Percentiles rank a stretch among this genome's conserved stretches.
These are phyloP conservation scores for Pisolithus orientalis DNA, from an alignment of 768 basidiomycete genomes.

Conservation along the genomic window DNA sequence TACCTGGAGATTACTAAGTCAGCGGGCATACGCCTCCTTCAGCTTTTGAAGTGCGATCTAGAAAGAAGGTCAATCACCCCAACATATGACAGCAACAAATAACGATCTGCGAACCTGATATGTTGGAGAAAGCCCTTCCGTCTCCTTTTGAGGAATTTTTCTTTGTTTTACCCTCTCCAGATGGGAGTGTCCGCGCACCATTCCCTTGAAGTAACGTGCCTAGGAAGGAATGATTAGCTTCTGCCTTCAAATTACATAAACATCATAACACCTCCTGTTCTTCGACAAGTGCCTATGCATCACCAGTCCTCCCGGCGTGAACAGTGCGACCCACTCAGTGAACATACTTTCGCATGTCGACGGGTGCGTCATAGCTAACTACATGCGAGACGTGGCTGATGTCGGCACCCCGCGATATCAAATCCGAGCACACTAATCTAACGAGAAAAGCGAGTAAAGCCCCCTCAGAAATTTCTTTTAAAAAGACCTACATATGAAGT, in stretches of 20 bases:
- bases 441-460: conserved; percentile 4
- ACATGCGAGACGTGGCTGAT: conserved; percentile 90
- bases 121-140: conserved; percentile 44
- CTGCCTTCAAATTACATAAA: neutral
- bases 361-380: conserved; percentile 89
- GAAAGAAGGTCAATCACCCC: neutral
- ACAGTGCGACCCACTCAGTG: conserved; percentile 97
- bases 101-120: conserved; percentile 57
- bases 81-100: neutral
- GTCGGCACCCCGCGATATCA: conserved; percentile 94
- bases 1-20: neutral
- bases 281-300: conserved; percentile 79
- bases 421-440: conserved; percentile 93
- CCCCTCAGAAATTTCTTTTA: neutral
- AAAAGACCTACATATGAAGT: conserved; percentile 66
- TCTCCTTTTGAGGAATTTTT: conserved; percentile 55
- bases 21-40: conserved; percentile 22
- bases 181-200: conserved; percentile 71
- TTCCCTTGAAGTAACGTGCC: conserved; percentile 84
- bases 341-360: conserved; percentile 97
- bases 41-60: conserved; percentile 25
- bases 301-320: conserved; percentile 80
- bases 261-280: conserved; percentile 67
- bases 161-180: conserved; percentile 59
- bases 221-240: conserved; percentile 22